These are phyloP conservation scores for Penicillium maclennaniae DNA, from an alignment of 495 filamentous ascomycete genomes.

Conservation along the genomic window DNA sequence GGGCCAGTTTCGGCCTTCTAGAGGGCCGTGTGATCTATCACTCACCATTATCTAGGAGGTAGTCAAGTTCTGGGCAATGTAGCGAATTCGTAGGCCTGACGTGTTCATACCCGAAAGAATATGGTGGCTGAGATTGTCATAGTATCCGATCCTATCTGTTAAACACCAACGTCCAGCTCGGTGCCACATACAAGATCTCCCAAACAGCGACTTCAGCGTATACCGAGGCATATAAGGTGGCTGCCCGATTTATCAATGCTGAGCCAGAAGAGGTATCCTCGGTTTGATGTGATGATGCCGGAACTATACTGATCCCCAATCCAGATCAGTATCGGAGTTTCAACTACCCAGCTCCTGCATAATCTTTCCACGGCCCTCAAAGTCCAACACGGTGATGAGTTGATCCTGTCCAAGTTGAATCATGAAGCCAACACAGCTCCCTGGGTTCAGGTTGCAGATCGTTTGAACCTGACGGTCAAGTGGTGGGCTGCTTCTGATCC, in stretches of 20 bases:
- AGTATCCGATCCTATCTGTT: conserved; percentile 63
- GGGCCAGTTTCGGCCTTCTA: no score
- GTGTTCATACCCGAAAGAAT: background rate
- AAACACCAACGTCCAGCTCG: conserved; percentile 69
- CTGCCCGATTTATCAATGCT: conserved; percentile 66
- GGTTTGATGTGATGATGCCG: conserved; percentile 1
- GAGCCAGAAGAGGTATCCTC: conserved; percentile 55
- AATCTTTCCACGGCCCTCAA: conserved; percentile 61
- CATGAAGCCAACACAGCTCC: conserved; percentile 70
- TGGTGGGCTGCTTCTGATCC: conserved; percentile 53
- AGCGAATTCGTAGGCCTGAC: conserved; percentile 54
- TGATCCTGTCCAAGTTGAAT: conserved; percentile 64
- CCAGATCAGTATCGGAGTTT: conserved; percentile 50
- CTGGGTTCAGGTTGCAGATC: conserved; percentile 60
- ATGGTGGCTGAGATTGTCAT: background rate
- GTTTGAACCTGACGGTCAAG: conserved; percentile 55
- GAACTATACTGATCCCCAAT: conserved; percentile 1
- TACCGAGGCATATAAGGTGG: conserved; percentile 52
- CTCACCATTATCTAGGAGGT: conserved; percentile 42
- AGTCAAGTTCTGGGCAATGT: conserved; percentile 64
- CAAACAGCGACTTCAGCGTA: conserved; percentile 53
- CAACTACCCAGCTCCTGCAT: conserved; percentile 69
- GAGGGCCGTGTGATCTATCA: background rate
- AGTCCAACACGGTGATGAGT: conserved; percentile 57
- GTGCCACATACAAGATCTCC: conserved; percentile 57